Base-by-base conservation (phyloP, 2,329 filamentous ascomycete genomes). In the Emergomyces orientalis region DNA sequence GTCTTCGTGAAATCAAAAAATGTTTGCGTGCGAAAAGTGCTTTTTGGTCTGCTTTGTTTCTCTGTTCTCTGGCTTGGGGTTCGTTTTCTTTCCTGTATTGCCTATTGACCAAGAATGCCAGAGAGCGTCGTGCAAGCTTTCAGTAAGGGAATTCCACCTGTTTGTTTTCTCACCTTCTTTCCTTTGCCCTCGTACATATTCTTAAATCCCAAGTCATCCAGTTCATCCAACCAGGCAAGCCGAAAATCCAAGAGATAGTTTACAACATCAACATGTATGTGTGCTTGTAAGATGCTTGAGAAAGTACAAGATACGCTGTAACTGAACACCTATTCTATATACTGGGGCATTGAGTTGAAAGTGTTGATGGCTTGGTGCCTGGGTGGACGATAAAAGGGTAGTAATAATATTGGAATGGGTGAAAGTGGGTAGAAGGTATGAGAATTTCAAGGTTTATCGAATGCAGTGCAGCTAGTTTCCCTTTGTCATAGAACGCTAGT, bases 251-350 rank as follows among this genome's bases (percentile, higher is more conserved):
- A 37, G 19, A 25, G 22, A 39, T 17, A 6, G 2, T 2, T 57
- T n/a, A n/a, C n/a, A n/a, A n/a, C n/a, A 27, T 57, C 34, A 57
- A 57, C 54, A 57, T 57, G 34, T 27, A 39, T 56, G 32, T 56
- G 27, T 37, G n/a, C 6, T 17, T 37, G 52, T 32, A 57, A 41
- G 13, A 19, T 37, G 37, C n/a, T 41, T 41, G 19, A 19, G n/a
- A 56, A 34, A 14, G 54, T 56, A 25, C n/a, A 39, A 57, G 25
- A 41, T 39, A 34, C 5, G 54, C 5, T 11, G 32, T n/a, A 37
- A 39, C 32, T 14, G 39, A 57, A 34, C 19, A 27, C 25, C 49
- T 52, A 47, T 45, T 34, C 57, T 32, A 45, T 49, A 47, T 9
- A 32, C 41, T 47, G 41, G 14, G 25, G 13, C 2, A 8, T 9